Evolutionary conservation across 2,329 filamentous ascomycete genomes (phyloP), one percentile per base, ranked within the genome.

Genomic region (Calonectria hawksworthii): DNA sequence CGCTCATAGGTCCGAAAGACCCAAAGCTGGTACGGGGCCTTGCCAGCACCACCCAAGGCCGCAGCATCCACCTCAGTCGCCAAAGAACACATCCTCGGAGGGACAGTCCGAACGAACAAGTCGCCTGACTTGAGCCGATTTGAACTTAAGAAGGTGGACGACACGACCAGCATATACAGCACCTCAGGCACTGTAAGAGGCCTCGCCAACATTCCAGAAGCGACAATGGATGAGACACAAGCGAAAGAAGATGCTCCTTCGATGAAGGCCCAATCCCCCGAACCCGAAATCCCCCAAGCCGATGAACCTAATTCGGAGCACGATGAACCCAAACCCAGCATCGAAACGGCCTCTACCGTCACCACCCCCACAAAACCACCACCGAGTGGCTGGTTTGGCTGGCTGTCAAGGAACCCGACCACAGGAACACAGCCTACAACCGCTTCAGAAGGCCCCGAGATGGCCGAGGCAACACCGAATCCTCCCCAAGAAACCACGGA

Each of bases 21-120:
- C 11, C 86, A 86, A 63, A 92, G 91, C 82, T 93, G 91, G 92
- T 93, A 93, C 82, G 90, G 90, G 68, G 90, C 91, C 23, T 92
- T 90, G 90, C 89, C 90, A 23, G 86, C 89, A 74, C 82, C 84
- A 41, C 85, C 88, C 36, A 93, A 93, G 80, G 90, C 91, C 9
- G 84, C 86, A 21, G 87, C 92, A 34, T 93, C 91, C 11, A 92
- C 89, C 8, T 90, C 91, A 67, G 85, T 93, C 56, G 90, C 91
- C 4, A 88, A 87, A 76, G 92, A 93, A 81, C 91, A 89, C 16
- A 93, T 93, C 34, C 83, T 91, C 59, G 92, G 91, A 36, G 90
- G 88, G 63, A 91, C 89, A 3, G 83, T 88, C 63, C 88, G 87
- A 72, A 84, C 89, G 1, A 84, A 80, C n/a, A 85, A 85, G 11